Conservation (phyloP, 169 alveolate genomes). For the Plasmodium falciparum region DNA sequence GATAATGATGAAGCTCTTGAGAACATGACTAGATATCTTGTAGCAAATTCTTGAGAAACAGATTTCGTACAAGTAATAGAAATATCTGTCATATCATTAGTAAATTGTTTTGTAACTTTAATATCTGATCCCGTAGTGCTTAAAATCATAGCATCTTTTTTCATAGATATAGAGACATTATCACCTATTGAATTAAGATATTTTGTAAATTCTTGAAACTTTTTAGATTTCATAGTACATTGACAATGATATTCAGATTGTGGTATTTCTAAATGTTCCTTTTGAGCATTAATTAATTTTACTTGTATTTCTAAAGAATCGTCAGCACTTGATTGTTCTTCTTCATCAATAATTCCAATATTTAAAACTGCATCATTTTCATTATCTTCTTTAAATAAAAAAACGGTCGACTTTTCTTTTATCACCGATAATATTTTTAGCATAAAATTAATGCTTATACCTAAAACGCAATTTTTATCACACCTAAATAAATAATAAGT, state of each 20-base stretch:
- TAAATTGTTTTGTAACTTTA: slow-evolving; percentile 86
- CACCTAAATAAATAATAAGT: slow-evolving; percentile 80
- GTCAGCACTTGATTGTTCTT: slow-evolving; percentile 77
- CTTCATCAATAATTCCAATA: slow-evolving; percentile 70
- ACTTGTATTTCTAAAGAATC: slow-evolving; percentile 86
- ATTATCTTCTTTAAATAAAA: slow-evolving; percentile 82
- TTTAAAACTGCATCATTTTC: slow-evolving; percentile 80
- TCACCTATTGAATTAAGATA: slow-evolving; percentile 89
- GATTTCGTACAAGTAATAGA: slow-evolving; percentile 84
- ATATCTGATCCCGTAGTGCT: slow-evolving; percentile 90
- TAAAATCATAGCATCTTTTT: slow-evolving; percentile 85
- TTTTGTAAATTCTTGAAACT: slow-evolving; percentile 89
- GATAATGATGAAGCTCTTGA: slow-evolving; percentile 89
- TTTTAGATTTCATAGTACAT: slow-evolving; percentile 87
- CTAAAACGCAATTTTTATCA: slow-evolving; percentile 87
- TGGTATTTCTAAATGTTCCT: slow-evolving; percentile 89
- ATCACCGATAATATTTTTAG: slow-evolving; percentile 84
- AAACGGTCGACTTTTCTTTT: slow-evolving; percentile 83
- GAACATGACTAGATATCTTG: slow-evolving; percentile 87
- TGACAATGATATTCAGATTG: slow-evolving; percentile 88
- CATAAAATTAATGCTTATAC: slow-evolving; percentile 86
- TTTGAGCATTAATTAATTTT: slow-evolving; percentile 87
- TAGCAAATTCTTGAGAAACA: slow-evolving; percentile 89
- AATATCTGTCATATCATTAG: slow-evolving; percentile 86
- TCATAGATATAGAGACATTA: slow-evolving; percentile 88